phyloP scores from a whole-genome alignment of 768 basidiomycete species.

The Amanita muscaria region DNA sequence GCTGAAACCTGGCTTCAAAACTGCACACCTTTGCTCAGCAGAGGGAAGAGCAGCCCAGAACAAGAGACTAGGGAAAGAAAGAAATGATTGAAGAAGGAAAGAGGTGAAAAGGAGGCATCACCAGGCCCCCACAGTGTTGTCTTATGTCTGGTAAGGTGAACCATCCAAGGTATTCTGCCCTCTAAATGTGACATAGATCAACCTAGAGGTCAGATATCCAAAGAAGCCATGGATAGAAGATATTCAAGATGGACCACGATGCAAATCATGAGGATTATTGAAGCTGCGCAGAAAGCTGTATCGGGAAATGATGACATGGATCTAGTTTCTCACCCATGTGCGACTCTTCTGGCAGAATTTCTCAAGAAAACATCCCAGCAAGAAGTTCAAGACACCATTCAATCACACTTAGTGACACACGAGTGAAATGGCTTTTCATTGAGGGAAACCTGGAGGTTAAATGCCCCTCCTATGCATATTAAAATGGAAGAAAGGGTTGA shows the following conservation, averaged over 20 bases:
- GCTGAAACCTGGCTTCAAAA: background rate
- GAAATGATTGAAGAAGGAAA: too few species aligned
- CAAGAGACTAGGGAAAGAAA: background rate
- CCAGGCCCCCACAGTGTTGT: too few species aligned
- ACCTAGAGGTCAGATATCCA: background rate
- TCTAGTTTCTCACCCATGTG: background rate
- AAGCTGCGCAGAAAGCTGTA: background rate
- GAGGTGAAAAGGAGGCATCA: too few species aligned
- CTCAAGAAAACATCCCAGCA: background rate
- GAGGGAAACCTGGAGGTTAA: background rate
- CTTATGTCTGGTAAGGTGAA: too few species aligned
- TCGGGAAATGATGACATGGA: background rate
- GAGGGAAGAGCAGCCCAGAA: background rate
- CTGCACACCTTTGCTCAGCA: background rate
- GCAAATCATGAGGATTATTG: background rate
- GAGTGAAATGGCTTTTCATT: background rate
- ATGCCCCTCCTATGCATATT: too few species aligned
- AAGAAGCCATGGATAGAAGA: too few species aligned
- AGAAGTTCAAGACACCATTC: background rate
- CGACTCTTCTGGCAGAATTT: too few species aligned
- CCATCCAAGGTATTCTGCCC: too few species aligned
- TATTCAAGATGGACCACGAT: background rate
- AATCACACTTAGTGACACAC: background rate
- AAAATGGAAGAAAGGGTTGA: background rate
- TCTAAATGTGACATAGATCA: too few species aligned